Base-by-base conservation (phyloP, 345 rosid species). In the Arabidopsis arenosa region DNA sequence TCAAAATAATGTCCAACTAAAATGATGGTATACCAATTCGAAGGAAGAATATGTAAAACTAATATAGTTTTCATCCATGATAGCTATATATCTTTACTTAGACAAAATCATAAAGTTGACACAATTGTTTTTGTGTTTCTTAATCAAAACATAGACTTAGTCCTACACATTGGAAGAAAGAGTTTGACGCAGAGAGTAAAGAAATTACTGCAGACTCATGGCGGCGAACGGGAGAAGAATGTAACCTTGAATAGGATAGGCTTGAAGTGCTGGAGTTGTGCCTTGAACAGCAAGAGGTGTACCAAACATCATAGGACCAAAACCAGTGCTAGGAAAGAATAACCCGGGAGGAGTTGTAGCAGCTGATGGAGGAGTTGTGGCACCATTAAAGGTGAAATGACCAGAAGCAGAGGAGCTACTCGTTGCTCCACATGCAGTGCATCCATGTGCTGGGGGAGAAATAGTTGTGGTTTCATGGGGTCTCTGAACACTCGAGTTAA, bases 381-480 rank as follows among this genome's bases (percentile, higher is more conserved):
- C 45, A 54, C 7, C 70, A 23, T 63, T 18, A 33, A 40, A 32
- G 36, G 10, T n/a, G 0, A 2, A 65, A 39, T 45, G 5, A 55
- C 49, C 48, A 14, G 51, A 74, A 74, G 66, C 23, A 66, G 66
- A 66, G 41, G 72, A 15, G 66, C 59, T 66, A 74, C 40, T 66
- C 23, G 43, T 66, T 56, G 78, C 66, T 65, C 72, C 78, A 66
- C 78, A 74, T 9, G 78, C 72, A 1, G 72, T 65, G 58, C 72
- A 74, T 47, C 72, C 51, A 3, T 28, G 56, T 54, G 48, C 6
- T 74, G 65, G 39, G 40, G 66, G 39, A 57, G 72, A 35, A 35
- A 73, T 47, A 54, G 9, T 23, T 18, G 33, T 7, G 11, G 44
- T 61, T 35, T 32, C 57, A 58, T 18, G 57, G 26, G 74, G 74